Base-by-base conservation (phyloP, 306 rosid species). In the Neltuma alba region DNA sequence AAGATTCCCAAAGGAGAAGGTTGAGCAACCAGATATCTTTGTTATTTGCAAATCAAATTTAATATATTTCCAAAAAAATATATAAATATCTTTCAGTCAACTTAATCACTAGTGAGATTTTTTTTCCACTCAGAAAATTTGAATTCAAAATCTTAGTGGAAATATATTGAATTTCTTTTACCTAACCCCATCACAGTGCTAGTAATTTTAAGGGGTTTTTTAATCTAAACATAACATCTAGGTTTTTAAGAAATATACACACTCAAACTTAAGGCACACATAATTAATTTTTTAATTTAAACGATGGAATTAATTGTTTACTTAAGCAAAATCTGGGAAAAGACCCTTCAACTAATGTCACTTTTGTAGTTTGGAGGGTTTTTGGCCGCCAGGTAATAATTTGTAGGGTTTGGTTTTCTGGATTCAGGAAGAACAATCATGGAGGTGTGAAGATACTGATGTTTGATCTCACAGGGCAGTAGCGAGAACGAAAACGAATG, bases 331-430 rank as follows among this genome's bases (percentile, higher is more conserved):
- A 30, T 45, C 61, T 57, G 20, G 0, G 73, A 72, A n/a, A 78
- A 68, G 71, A 75, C 52, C 3, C 64, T 62, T 5, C 48, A 75
- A 79, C 75, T 25, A 82, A 82, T 23, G 52, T 25, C 47, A 72
- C 27, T 42, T 25, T 36, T 63, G 6, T 21, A 11, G 4, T 11
- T 42, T 64, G 36, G 36, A 33, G 36, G 4, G 36, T 33, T 33
- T 33, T 33, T 2, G 36, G 36, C 36, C 36, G 36, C 36, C 36
- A 4, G 4, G 36, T 38, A 38, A 54, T 54, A 54, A n/a, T 54
- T 21, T 45, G 47, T 3, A 41, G 70, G 10, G 70, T 34, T 81
- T 36, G 38, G 57, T 8, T 15, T 44, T 70, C n/a, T 44, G 20
- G 75, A 45, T 45, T 45, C 40, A 7, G 27, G 44, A 36, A 34